Evolutionary conservation across 352 stramenopile species (phyloP).

Genomic region (Globisporangium mamillatum): DNA sequence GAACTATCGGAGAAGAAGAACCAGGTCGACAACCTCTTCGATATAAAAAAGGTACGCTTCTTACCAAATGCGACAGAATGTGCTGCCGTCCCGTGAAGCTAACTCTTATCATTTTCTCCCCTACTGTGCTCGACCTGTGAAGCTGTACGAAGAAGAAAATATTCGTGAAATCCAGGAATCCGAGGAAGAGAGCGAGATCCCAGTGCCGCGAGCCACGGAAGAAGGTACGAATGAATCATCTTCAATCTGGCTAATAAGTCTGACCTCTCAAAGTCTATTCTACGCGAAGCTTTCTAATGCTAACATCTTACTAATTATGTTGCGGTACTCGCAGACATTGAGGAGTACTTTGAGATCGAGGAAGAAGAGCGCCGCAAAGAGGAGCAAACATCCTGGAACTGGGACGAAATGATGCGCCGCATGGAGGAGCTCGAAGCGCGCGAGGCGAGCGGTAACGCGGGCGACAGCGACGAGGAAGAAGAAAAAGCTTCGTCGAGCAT

Average conservation of each 20-base stretch:
- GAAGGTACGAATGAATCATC: constrained; percentile 33
- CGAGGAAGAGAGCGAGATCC: constrained; percentile 67
- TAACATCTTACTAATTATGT: not conserved
- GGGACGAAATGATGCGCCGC: constrained; percentile 84
- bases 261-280: not conserved
- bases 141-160: constrained; percentile 82
- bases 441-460: constrained; percentile 40
- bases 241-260: not conserved
- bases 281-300: not conserved
- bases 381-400: constrained; percentile 56
- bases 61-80: not conserved
- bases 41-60: constrained; percentile 61
- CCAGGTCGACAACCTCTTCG: constrained; percentile 57
- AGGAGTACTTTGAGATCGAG: constrained; percentile 84
- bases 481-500: constrained; percentile 21
- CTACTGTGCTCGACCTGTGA: not conserved
- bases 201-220: constrained; percentile 45
- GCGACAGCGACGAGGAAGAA: constrained; percentile 26
- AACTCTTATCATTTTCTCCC: not conserved
- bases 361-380: constrained; percentile 70
- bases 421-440: constrained; percentile 81
- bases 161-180: constrained; percentile 86
- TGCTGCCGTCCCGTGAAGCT: not conserved
- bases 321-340: constrained; percentile 41
- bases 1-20: constrained; percentile 60